Percentiles rank a stretch among this genome's conserved stretches.
Evolutionary conservation across 106 monocot genomes (phyloP).

Genomic region (Xerophyta viscosa): DNA sequence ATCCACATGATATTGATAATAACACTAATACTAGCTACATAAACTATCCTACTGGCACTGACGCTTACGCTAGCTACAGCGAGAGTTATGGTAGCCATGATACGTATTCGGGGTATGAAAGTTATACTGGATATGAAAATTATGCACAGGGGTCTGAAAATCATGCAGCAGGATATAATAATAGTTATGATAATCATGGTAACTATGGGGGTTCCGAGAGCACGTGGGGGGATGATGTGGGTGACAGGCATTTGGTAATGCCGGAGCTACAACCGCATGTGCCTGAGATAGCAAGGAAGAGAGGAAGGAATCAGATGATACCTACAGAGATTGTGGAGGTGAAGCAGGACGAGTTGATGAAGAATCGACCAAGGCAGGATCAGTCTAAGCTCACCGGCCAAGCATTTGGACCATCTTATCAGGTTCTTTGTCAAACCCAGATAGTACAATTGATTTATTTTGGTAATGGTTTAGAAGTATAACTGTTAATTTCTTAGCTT

Average conservation of each 20-base stretch:
- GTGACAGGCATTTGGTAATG: conserved; percentile 3
- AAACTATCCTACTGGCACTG: not conserved
- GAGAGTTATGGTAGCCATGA: not conserved
- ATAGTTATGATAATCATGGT: conserved; percentile 19
- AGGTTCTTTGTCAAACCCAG: too few relatives aligned
- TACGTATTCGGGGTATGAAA: not conserved
- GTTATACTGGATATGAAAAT: not conserved
- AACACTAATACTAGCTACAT: too few relatives aligned
- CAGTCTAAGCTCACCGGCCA: conserved; percentile 69
- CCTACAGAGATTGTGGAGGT: conserved; percentile 79
- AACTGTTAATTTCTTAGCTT: too few relatives aligned
- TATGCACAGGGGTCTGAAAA: conserved; percentile 9
- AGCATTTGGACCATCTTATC: conserved; percentile 93
- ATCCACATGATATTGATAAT: too few relatives aligned
- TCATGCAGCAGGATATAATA: not conserved
- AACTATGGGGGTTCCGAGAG: conserved; percentile 8
- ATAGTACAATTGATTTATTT: too few relatives aligned
- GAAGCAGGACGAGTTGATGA: conserved; percentile 87
- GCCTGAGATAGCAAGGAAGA: conserved; percentile 52
- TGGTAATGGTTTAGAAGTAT: too few relatives aligned
- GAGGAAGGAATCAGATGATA: conserved; percentile 63
- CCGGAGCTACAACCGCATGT: conserved; percentile 6
- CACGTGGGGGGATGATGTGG: conserved; percentile 21
- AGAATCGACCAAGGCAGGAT: conserved; percentile 80
- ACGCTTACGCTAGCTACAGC: not conserved